These are phyloP conservation scores for Fusarium beomiforme DNA, from an alignment of 2,329 filamentous ascomycete genomes.

Conservation along the genomic window DNA sequence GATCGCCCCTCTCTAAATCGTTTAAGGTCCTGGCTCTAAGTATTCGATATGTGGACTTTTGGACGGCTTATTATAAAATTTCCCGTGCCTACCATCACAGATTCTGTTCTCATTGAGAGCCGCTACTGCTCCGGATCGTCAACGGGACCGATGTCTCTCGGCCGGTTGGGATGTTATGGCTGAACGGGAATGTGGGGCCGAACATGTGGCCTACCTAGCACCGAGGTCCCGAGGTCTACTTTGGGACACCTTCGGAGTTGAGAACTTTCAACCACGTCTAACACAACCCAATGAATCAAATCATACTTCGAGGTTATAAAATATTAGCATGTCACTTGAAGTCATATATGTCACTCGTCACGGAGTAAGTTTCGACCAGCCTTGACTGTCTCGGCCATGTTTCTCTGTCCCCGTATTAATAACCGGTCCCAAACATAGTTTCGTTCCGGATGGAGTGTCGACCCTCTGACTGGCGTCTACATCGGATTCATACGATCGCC, in stretches of 20 bases:
- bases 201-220: conserved; percentile 27
- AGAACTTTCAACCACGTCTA: neutral
- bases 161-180: neutral
- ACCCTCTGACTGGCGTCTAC: conserved; percentile 83
- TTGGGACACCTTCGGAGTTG: neutral
- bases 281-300: neutral
- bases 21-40: conserved; percentile 8
- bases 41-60: neutral
- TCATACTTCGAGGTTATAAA: neutral
- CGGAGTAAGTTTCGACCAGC: conserved; percentile 65
- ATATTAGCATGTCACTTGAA: conserved; percentile 69
- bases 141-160: conserved; percentile 8
- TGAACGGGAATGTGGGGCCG: conserved; percentile 25
- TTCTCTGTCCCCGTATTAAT: conserved; percentile 23
- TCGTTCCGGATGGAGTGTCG: conserved; percentile 88
- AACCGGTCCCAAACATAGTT: conserved; percentile 66
- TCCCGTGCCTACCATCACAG: neutral
- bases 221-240: conserved; percentile 33
- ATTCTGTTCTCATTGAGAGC: neutral
- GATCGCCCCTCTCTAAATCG: neutral
- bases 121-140: neutral
- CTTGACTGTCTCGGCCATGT: neutral
- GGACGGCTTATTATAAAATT: neutral
- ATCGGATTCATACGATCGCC: conserved; percentile 77
- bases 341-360: conserved; percentile 80